Conservation (phyloP, 2,329 filamentous ascomycete species). For the Epichloe scottii region DNA sequence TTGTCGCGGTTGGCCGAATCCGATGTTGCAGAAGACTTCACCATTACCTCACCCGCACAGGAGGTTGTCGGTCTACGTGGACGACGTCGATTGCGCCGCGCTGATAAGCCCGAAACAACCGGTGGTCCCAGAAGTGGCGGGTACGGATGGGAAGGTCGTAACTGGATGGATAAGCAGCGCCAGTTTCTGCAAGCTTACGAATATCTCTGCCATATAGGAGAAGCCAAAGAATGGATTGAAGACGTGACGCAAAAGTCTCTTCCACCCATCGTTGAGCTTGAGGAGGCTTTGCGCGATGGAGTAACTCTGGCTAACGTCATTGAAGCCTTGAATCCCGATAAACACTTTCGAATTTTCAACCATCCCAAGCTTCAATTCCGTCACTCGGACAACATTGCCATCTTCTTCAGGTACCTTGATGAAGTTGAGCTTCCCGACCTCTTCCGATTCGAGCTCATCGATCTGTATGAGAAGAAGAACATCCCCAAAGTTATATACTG, state of each 20-base stretch:
- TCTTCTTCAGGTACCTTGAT: slow-evolving; percentile 89
- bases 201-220: slow-evolving; percentile 96
- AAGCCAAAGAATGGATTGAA: slow-evolving; percentile 99
- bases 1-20: slow-evolving; percentile 72
- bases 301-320: slow-evolving; percentile 92
- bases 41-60: slow-evolving; percentile 62
- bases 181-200: slow-evolving; percentile 96
- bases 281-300: slow-evolving; percentile 84
- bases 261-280: slow-evolving; percentile 83
- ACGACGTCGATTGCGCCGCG: slow-evolving; percentile 67
- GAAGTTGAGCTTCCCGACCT: slow-evolving; percentile 88
- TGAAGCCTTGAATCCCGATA: slow-evolving; percentile 69
- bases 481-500: slow-evolving; percentile 99
- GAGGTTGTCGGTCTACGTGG: slow-evolving; percentile 84
- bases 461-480: slow-evolving; percentile 98
- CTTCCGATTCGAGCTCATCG: slow-evolving; percentile 93
- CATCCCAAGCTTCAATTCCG: slow-evolving; percentile 78
- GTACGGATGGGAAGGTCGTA: slow-evolving; percentile 68
- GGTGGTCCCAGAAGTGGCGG: slow-evolving; percentile 34
- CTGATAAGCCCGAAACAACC: slow-evolving; percentile 37
- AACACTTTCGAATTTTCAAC: slow-evolving; percentile 70
- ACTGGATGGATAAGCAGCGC: slow-evolving; percentile 98
- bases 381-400: slow-evolving; percentile 94
- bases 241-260: slow-evolving; percentile 74
- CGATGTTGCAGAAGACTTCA: slow-evolving; percentile 65